These are phyloP conservation scores for Chenopodium album DNA, from an alignment of 148 eudicot genomes.

Conservation along the genomic window DNA sequence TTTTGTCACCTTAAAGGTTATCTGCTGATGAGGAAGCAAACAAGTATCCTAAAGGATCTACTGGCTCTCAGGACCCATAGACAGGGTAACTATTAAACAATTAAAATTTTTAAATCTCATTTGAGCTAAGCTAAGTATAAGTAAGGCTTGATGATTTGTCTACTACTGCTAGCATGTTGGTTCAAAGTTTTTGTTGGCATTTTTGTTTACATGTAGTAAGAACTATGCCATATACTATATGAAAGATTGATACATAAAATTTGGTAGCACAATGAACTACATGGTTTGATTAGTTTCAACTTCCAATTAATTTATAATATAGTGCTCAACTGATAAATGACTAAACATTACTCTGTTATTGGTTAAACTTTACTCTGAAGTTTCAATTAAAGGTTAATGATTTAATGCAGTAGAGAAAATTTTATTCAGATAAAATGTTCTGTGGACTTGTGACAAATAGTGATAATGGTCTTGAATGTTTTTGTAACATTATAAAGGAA, in stretches of 20 bases:
- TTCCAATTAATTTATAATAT: too few species aligned
- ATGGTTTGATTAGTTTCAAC: too few species aligned
- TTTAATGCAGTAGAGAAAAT: too few species aligned
- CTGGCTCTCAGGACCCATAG: slow-evolving; percentile 8
- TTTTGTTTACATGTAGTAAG: neutral
- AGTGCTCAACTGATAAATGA: neutral
- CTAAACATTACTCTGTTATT: neutral
- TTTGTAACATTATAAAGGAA: neutral
- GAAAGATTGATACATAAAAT: neutral
- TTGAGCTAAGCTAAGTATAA: too few species aligned
- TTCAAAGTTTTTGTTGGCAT: neutral
- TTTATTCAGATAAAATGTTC: neutral
- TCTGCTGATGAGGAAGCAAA: slow-evolving; percentile 19
- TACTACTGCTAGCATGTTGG: neutral
- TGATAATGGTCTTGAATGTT: neutral
- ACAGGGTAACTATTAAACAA: slow-evolving; percentile 21
- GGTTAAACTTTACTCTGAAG: neutral
- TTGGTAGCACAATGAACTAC: too few species aligned
- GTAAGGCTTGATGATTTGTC: neutral
- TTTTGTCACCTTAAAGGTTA: slow-evolving; percentile 12
- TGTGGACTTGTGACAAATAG: neutral
- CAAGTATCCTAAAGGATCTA: slow-evolving; percentile 20
- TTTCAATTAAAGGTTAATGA: neutral
- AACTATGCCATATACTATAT: neutral
- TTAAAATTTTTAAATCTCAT: too few species aligned